Percentiles rank a stretch among this genome's conserved stretches.
phyloP scores from a whole-genome alignment of 2,329 filamentous ascomycete species.

The Colletotrichum caudatum region DNA sequence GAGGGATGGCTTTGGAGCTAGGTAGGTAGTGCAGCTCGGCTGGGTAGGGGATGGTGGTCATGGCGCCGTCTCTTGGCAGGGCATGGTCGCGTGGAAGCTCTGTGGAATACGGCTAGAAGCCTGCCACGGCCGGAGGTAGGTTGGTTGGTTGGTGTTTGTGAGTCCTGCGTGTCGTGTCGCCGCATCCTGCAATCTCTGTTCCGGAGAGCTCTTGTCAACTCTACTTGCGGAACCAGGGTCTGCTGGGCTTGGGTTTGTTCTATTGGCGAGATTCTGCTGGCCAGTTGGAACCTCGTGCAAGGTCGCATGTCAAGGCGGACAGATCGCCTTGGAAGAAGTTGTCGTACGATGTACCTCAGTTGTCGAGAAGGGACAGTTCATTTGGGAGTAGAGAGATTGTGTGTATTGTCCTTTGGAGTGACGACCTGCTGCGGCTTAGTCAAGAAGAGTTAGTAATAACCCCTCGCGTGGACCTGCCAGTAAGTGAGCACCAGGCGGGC shows the following conservation, averaged over 20 bases:
- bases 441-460: background rate
- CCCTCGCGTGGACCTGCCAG: background rate
- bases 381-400: background rate
- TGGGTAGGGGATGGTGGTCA: slow-evolving; percentile 15
- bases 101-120: slow-evolving; percentile 33
- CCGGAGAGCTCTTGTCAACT: background rate
- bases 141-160: background rate
- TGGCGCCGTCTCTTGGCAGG: slow-evolving; percentile 7
- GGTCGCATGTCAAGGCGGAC: background rate
- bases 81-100: slow-evolving; percentile 24
- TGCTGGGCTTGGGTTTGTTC: background rate
- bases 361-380: background rate
- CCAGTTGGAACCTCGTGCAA: background rate
- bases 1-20: slow-evolving; percentile 23
- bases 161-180: background rate
- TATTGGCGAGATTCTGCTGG: background rate
- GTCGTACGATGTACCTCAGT: no score
- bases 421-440: background rate
- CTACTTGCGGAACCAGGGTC: background rate
- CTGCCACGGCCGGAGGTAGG: slow-evolving; percentile 11
- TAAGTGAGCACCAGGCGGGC: background rate
- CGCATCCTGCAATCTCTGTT: background rate
- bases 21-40: no score
- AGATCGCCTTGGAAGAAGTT: no score
- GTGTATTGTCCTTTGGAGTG: background rate